Evolutionary conservation across 306 rosid species (phyloP), one percentile per base, ranked within the genome.

Genomic region (Elaeagnus macrophylla): DNA sequence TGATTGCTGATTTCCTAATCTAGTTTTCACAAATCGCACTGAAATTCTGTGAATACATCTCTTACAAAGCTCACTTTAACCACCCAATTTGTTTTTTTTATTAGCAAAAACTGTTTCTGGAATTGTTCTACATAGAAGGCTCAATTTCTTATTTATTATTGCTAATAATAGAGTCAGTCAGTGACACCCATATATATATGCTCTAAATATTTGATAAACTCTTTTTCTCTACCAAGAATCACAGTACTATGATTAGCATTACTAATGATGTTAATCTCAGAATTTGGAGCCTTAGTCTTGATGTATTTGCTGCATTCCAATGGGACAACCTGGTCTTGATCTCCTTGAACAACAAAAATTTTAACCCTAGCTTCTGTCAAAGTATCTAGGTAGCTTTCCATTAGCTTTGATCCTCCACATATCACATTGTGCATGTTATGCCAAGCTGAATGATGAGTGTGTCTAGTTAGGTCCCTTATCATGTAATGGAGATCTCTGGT

Each of bases 371-470:
- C 75, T 65, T 54, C 67, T 39, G 50, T 60, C 73, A 83, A 67
- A 63, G 53, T 71, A 54, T 62, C 46, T 48, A 89, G 61, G 75
- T 69, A 79, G 58, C 65, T 32, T 20, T 77, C 89, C 79, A 77
- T 51, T 48, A 57, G 53, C 52, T 75, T 73, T 18, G 82, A 74
- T 70, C 84, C 94, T 7, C 94, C 87, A 69, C 96, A 87, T 51
- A 87, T 55, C 70, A 87, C 94, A 75, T 87, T 87, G 53, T 87
- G 96, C 96, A 87, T 83, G 35, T 86, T 69, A 48, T 70, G 78
- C 96, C 95, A 87, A 65, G 88, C 97, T 9, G 97, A 89, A 56
- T 81, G 95, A 64, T 89, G 97, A 6, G 95, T 89, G 68, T 89
- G 97, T 57, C 76, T 83, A 12, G 81, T 72, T 51, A 83, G 8